Percentiles rank a stretch among this genome's conserved stretches.
Evolutionary conservation across 2,329 filamentous ascomycete species (phyloP).

Genomic region (Remersonia thermophila): DNA sequence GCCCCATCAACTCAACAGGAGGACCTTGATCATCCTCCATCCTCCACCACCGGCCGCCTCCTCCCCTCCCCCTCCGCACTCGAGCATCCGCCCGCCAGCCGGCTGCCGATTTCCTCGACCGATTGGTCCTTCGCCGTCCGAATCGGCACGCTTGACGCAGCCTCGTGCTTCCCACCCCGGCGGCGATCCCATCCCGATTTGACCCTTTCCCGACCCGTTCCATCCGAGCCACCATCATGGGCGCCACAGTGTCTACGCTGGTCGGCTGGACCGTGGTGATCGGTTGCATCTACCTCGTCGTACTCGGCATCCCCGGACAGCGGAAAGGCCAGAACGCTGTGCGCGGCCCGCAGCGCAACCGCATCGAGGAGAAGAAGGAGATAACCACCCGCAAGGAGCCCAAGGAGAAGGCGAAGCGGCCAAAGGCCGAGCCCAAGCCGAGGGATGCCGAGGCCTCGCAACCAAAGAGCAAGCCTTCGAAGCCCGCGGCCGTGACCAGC

Average conservation of each 20-base stretch:
- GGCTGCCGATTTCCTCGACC: conserved; percentile 1
- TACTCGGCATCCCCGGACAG: conserved; percentile 15
- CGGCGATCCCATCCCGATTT: conserved; percentile 1
- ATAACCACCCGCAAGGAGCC: conserved; percentile 25
- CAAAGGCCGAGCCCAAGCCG: conserved; percentile 17
- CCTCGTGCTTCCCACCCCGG: neutral
- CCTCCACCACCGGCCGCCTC: too few relatives aligned
- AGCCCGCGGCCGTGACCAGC: conserved; percentile 19
- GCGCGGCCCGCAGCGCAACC: conserved; percentile 16
- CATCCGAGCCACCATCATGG: conserved; percentile 21
- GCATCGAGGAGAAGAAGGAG: conserved; percentile 23
- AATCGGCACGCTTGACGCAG: conserved; percentile 2
- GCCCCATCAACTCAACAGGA: too few relatives aligned
- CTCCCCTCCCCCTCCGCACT: conserved; percentile 6
- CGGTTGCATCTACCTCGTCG: conserved; percentile 15
- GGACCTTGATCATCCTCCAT: too few relatives aligned
- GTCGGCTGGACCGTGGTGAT: conserved; percentile 23
- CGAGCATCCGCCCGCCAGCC: conserved; percentile 3
- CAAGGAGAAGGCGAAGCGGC: conserved; percentile 29
- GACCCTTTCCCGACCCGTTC: neutral
- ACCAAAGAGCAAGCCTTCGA: conserved; percentile 24
- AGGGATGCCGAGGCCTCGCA: conserved; percentile 28
- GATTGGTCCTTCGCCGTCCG: conserved; percentile 1
- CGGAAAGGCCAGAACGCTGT: conserved; percentile 15
- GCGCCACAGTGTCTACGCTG: conserved; percentile 24